These are phyloP conservation scores for Pseudoneurospora amorphoporcata DNA, from an alignment of 495 filamentous ascomycete genomes.

Conservation along the genomic window DNA sequence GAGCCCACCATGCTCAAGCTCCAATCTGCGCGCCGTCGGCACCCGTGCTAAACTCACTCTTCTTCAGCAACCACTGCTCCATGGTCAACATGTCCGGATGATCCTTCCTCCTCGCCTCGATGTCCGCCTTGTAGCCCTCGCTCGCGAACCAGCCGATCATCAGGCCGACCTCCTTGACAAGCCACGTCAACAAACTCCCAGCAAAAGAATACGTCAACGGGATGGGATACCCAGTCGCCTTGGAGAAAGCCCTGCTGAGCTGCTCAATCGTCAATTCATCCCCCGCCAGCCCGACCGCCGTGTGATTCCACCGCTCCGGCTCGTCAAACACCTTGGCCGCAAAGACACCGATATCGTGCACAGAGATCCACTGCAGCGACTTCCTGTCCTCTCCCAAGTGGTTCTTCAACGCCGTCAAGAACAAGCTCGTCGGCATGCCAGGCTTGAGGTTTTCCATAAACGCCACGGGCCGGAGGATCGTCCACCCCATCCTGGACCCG, in stretches of 20 bases:
- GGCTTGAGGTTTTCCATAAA: constrained; percentile 59
- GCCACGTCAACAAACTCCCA: constrained; percentile 27
- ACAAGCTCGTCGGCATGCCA: constrained; percentile 49
- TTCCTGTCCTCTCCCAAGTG: constrained; percentile 28
- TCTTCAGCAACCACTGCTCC: constrained; percentile 28
- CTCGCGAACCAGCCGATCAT: constrained; percentile 40
- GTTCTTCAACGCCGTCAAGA: constrained; percentile 42
- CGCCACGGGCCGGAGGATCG: constrained; percentile 51
- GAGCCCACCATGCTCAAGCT: background rate
- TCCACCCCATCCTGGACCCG: constrained; percentile 43
- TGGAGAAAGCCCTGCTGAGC: constrained; percentile 25
- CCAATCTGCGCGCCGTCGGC: background rate
- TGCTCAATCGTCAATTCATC: constrained; percentile 36
- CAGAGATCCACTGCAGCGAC: constrained; percentile 46
- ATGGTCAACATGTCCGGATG: constrained; percentile 31
- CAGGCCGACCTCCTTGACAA: constrained; percentile 28
- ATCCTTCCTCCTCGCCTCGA: constrained; percentile 25
- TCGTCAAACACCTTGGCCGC: constrained; percentile 46
- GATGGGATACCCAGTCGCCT: constrained; percentile 26
- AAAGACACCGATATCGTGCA: constrained; percentile 54
- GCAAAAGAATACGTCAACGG: constrained; percentile 30
- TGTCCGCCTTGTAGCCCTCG: constrained; percentile 34
- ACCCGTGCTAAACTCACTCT: constrained; percentile 27
- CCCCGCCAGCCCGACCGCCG: constrained; percentile 33
- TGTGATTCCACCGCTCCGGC: constrained; percentile 26